Base-by-base conservation (phyloP, 805 yeast species). In the Candida awuae region DNA sequence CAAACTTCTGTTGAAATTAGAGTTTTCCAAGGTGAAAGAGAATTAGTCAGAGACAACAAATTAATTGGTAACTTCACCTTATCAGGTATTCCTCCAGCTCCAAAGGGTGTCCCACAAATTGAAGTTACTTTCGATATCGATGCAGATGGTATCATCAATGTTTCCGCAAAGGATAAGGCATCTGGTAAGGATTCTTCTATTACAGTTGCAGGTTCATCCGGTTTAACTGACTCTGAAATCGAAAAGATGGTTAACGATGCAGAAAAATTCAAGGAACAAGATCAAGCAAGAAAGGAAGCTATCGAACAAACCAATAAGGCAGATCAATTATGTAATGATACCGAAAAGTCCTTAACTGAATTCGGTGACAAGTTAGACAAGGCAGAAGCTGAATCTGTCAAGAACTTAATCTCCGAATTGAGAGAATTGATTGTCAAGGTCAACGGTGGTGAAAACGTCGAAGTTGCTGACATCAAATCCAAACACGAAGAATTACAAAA, bases 11-110 rank as follows among this genome's bases (percentile, higher is more conserved):
- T 86, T 54, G 95, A 86, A 73, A 87, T 87, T 70, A 82, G 96
- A 72, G 97, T 87, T 45, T 88, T 85, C 95, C 96, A 87, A 74
- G 97, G 97, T 75, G 97, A 87, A 77, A 84, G 97, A 76, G 96
- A 87, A 72, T 80, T 88, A 61, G 94, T 90, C 59, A 83, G 94
- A 72, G 97, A 87, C 75, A 87, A 87, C 84, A 87, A 88, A 73
- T 77, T 88, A 64, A 84, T 87, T 64, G 97, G 97, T 68, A 87
- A 88, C 84, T 87, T 87, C 71, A 87, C 94, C 47, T 75, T 87
- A 58, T 72, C 92, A 49, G 96, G 96, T 68, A 87, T 87, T 54
- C 96, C 94, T 59, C 94, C 94, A 51, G 92, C 92, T 54, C 88
- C 92, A 66, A 84, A 84, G 80, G 94, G 94, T 72, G 90, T 83